These are phyloP conservation scores for Pleurotus giganteus DNA, from an alignment of 768 basidiomycete genomes.

Conservation along the genomic window DNA sequence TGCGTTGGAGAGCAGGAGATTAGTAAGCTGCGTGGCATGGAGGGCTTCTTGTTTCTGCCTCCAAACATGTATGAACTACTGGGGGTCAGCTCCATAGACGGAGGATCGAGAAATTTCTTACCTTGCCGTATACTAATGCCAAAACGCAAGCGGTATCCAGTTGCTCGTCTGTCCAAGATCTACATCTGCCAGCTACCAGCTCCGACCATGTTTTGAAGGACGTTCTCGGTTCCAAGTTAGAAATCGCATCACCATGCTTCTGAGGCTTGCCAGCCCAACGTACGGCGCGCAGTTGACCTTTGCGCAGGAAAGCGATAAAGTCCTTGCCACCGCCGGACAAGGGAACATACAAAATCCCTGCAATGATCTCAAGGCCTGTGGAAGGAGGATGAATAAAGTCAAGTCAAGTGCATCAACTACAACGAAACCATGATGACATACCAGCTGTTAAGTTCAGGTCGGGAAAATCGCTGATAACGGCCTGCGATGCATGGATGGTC, in stretches of 20 bases:
- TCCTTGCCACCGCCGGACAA: slow-evolving; percentile 71
- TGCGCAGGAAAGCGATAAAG: slow-evolving; percentile 80
- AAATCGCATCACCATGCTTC: slow-evolving; percentile 31
- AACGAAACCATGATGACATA: slow-evolving; percentile 11
- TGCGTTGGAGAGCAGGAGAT: slow-evolving; percentile 74
- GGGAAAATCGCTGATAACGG: slow-evolving; percentile 66
- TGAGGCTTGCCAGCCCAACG: slow-evolving; percentile 80
- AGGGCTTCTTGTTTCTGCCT: slow-evolving; percentile 75
- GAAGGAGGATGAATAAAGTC: too few relatives aligned
- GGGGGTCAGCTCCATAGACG: not conserved
- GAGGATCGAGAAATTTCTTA: slow-evolving; percentile 17
- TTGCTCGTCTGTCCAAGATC: slow-evolving; percentile 81
- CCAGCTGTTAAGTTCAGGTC: slow-evolving; percentile 62
- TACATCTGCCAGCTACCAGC: slow-evolving; percentile 61
- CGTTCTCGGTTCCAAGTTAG: slow-evolving; percentile 67
- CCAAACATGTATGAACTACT: slow-evolving; percentile 85
- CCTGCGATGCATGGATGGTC: slow-evolving; percentile 68
- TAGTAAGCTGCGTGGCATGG: slow-evolving; percentile 70
- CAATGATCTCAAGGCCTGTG: slow-evolving; percentile 57
- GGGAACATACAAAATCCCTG: slow-evolving; percentile 75
- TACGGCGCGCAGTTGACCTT: slow-evolving; percentile 68
- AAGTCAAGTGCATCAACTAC: too few relatives aligned
- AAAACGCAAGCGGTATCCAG: slow-evolving; percentile 79
- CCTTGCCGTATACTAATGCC: slow-evolving; percentile 77
- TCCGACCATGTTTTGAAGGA: slow-evolving; percentile 83